These are phyloP conservation scores for Populus hybrid DNA, from an alignment of 441 rosid species.

Conservation along the genomic window DNA sequence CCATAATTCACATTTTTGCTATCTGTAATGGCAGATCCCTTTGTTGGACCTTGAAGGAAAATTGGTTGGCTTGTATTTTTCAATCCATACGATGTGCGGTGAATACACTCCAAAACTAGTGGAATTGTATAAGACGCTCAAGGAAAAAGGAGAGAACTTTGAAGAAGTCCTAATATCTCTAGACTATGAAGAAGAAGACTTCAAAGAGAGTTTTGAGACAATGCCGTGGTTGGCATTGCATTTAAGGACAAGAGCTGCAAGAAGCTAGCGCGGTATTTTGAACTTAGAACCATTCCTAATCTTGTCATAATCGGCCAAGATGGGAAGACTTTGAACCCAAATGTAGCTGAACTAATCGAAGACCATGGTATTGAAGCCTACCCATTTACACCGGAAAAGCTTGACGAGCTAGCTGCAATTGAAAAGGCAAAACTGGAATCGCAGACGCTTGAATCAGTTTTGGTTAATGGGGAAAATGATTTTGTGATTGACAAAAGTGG, in stretches of 20 bases:
- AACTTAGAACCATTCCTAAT: constrained; percentile 28
- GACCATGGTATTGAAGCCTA: constrained; percentile 39
- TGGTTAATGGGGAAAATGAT: constrained; percentile 36
- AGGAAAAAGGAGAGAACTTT: constrained; percentile 54
- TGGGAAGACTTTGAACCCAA: constrained; percentile 35
- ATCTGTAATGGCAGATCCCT: constrained; percentile 19
- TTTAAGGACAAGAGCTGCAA: constrained; percentile 30
- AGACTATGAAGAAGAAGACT: constrained; percentile 35
- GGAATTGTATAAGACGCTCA: constrained; percentile 51
- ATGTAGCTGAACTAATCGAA: constrained; percentile 31
- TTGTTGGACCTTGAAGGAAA: constrained; percentile 30
- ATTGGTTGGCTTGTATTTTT: constrained; percentile 35
- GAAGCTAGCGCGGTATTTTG: constrained; percentile 33
- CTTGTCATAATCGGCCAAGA: constrained; percentile 34
- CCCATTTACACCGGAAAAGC: constrained; percentile 41
- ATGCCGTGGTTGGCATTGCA: constrained; percentile 46
- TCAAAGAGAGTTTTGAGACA: constrained; percentile 23
- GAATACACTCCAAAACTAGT: constrained; percentile 44
- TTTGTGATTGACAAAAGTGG: constrained; percentile 32
- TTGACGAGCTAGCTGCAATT: constrained; percentile 35
- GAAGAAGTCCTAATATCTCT: constrained; percentile 61
- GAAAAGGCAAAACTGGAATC: constrained; percentile 32
- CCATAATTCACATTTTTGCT: constrained; percentile 10
- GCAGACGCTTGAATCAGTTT: constrained; percentile 39
- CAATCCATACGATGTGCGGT: constrained; percentile 13